Percentiles rank a stretch among this genome's conserved stretches.
Conservation (phyloP, 352 stramenopile genomes). For the Phytophthora tentaculata region DNA sequence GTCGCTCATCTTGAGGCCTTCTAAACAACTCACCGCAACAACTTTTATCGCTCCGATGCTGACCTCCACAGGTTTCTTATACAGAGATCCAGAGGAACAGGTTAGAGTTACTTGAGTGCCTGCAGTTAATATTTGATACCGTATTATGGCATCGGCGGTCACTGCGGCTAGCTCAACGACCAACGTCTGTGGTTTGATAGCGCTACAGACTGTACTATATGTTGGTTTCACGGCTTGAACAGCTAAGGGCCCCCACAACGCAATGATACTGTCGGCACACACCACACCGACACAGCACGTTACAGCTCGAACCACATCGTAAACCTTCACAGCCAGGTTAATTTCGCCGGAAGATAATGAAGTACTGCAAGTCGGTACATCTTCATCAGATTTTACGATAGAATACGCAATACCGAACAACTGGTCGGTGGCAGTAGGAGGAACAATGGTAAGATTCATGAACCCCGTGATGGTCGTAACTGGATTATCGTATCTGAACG, state of each 20-base stretch:
- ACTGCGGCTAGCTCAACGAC: slow-evolving; percentile 36
- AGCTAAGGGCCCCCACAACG: slow-evolving; percentile 37
- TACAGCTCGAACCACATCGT: slow-evolving; percentile 52
- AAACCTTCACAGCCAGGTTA: slow-evolving; percentile 39
- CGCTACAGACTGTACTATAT: slow-evolving; percentile 40
- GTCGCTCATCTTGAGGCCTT: slow-evolving; percentile 50
- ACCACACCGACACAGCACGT: slow-evolving; percentile 51
- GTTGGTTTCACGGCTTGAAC: slow-evolving; percentile 38
- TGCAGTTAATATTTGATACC: slow-evolving; percentile 33
- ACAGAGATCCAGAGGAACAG: slow-evolving; percentile 39
- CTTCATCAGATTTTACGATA: slow-evolving; percentile 16
- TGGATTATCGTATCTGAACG: slow-evolving; percentile 40
- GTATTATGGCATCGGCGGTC: slow-evolving; percentile 34
- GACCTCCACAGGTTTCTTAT: slow-evolving; percentile 40
- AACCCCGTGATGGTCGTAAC: slow-evolving; percentile 51
- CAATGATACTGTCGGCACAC: slow-evolving; percentile 35
- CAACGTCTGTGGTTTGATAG: slow-evolving; percentile 41
- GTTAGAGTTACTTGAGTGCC: slow-evolving; percentile 22
- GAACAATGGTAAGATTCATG: slow-evolving; percentile 53
- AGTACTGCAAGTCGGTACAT: slow-evolving; percentile 3
- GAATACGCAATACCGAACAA: slow-evolving; percentile 39
- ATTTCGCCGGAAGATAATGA: slow-evolving; percentile 21
- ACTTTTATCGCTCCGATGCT: slow-evolving; percentile 32
- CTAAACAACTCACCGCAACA: slow-evolving; percentile 62
- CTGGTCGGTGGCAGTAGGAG: slow-evolving; percentile 2